Conservation (phyloP, 768 basidiomycete genomes). For the Tulasnella sp. region DNA sequence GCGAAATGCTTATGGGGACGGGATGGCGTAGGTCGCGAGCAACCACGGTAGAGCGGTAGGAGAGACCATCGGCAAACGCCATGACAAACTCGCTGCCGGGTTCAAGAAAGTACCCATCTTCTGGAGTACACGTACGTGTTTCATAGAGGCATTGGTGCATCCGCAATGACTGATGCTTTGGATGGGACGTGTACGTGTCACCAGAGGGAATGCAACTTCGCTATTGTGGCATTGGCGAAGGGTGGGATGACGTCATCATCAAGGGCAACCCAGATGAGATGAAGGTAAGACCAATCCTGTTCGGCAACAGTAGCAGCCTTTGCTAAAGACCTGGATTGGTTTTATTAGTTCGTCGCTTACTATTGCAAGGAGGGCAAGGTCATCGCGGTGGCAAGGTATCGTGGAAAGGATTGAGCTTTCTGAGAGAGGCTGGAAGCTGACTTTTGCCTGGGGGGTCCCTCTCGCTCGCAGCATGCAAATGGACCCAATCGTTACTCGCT, state of each 20-base stretch:
- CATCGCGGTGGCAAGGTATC: slow-evolving; percentile 52
- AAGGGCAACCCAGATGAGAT: slow-evolving; percentile 65
- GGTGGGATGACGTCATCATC: slow-evolving; percentile 70
- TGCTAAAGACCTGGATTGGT: not conserved
- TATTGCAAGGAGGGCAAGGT: slow-evolving; percentile 59
- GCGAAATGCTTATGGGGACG: not conserved
- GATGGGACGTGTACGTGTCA: not conserved
- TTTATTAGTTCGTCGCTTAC: slow-evolving; percentile 64
- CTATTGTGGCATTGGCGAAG: slow-evolving; percentile 66
- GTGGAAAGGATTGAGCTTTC: not conserved
- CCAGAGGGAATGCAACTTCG: slow-evolving; percentile 78
- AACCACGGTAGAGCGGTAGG: slow-evolving; percentile 84
- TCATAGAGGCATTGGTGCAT: not conserved
- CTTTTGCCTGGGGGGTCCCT: not conserved
- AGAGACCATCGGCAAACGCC: slow-evolving; percentile 54
- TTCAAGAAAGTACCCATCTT: slow-evolving; percentile 78
- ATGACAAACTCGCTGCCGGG: slow-evolving; percentile 33
- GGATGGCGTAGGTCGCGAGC: slow-evolving; percentile 53
- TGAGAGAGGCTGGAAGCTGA: not conserved
- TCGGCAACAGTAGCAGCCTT: not conserved
- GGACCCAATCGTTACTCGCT: slow-evolving; percentile 71
- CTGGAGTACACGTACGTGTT: slow-evolving; percentile 75
- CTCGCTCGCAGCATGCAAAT: slow-evolving; percentile 54
- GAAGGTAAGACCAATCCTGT: slow-evolving; percentile 50
- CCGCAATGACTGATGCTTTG: not conserved